These are phyloP conservation scores for Pythium plurisporium DNA, from an alignment of 352 stramenopile species.

Conservation along the genomic window DNA sequence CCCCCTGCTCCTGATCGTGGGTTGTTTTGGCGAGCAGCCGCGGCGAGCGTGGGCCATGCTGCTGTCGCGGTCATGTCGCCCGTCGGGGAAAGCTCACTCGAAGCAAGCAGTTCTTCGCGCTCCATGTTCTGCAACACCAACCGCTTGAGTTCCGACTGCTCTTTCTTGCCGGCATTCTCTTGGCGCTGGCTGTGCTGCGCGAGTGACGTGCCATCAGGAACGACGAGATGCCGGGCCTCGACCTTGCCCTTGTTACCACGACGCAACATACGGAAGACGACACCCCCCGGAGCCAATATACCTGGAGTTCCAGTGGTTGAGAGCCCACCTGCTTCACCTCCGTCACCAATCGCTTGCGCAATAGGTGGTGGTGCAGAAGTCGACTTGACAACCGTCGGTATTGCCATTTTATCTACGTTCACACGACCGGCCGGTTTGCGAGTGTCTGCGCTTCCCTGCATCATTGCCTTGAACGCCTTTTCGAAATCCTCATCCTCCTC, in stretches of 20 bases:
- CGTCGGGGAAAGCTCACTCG: slow-evolving; percentile 14
- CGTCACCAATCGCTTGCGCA: not conserved
- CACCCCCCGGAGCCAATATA: slow-evolving; percentile 25
- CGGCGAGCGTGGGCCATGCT: slow-evolving; percentile 3
- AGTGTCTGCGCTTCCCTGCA: slow-evolving; percentile 59
- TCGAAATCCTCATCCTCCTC: slow-evolving; percentile 88
- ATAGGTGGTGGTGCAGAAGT: slow-evolving; percentile 16
- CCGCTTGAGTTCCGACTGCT: slow-evolving; percentile 85
- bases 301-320: not conserved
- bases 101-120: slow-evolving; percentile 73
- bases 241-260: slow-evolving; percentile 96
- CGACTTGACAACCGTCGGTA: slow-evolving; percentile 75
- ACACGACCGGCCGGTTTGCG: slow-evolving; percentile 58
- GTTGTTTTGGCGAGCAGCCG: not conserved
- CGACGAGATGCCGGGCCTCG: slow-evolving; percentile 91
- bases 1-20: not conserved
- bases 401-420: slow-evolving; percentile 88
- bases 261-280: slow-evolving; percentile 94
- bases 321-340: slow-evolving; percentile 8
- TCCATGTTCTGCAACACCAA: slow-evolving; percentile 85
- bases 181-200: slow-evolving; percentile 88
- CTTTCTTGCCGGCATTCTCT: slow-evolving; percentile 80
- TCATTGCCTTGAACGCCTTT: slow-evolving; percentile 85
- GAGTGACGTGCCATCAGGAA: slow-evolving; percentile 92
- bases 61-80: slow-evolving; percentile 13